Conservation (phyloP, 1,284 basidiomycete genomes). For the Rhodotorula sp. region DNA sequence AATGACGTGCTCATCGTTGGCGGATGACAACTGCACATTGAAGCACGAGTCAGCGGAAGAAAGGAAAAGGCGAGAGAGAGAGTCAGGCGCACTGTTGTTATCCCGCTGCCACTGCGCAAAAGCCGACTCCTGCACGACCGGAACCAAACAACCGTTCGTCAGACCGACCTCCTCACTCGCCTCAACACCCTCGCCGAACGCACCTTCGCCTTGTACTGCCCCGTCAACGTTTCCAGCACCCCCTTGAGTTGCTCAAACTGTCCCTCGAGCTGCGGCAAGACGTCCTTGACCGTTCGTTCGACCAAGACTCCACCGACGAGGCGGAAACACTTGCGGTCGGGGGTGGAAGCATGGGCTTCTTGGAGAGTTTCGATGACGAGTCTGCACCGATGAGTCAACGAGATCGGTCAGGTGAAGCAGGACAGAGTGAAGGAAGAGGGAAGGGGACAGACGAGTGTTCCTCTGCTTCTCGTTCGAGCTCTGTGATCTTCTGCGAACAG, state of each 20-base stretch:
- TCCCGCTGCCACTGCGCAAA: slow-evolving; percentile 38
- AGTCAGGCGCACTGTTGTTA: slow-evolving; percentile 27
- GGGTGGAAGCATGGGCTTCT: slow-evolving; percentile 72
- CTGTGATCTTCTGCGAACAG: slow-evolving; percentile 69
- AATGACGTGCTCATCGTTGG: background rate
- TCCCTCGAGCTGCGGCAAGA: slow-evolving; percentile 81
- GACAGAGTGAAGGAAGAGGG: background rate
- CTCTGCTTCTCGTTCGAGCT: slow-evolving; percentile 87
- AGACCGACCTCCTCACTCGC: background rate
- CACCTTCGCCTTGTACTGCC: slow-evolving; percentile 80
- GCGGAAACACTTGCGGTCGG: slow-evolving; percentile 91
- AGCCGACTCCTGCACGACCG: slow-evolving; percentile 16
- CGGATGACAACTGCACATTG: slow-evolving; percentile 11
- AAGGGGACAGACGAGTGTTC: slow-evolving; percentile 63
- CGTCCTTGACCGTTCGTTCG: slow-evolving; percentile 92
- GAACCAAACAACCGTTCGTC: background rate
- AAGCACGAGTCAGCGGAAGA: background rate
- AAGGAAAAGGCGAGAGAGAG: too few relatives aligned
- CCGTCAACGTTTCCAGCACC: slow-evolving; percentile 69
- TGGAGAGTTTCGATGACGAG: slow-evolving; percentile 85
- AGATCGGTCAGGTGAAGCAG: background rate
- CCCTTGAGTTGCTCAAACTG: slow-evolving; percentile 83
- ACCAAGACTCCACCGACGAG: slow-evolving; percentile 94
- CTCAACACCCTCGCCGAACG: background rate
- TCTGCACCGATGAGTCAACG: slow-evolving; percentile 52